Conservation (phyloP, 2,329 filamentous ascomycete species). For the Fusarium acutatum region DNA sequence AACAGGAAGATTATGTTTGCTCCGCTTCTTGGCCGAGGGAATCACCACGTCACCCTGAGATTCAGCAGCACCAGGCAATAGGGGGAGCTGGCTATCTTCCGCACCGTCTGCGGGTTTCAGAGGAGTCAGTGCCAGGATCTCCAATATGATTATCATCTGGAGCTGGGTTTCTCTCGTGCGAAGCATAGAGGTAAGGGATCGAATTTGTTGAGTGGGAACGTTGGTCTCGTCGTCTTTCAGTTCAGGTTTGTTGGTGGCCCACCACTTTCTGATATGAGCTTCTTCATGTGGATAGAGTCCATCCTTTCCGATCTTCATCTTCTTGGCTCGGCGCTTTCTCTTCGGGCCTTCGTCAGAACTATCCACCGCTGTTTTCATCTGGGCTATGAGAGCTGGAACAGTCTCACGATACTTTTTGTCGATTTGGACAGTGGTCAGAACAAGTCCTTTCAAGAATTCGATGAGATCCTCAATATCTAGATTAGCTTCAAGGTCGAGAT, state of each 20-base stretch:
- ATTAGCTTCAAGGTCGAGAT: conserved; percentile 67
- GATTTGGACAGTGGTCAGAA: conserved; percentile 72
- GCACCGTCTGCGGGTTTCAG: conserved; percentile 52
- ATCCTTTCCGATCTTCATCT: conserved; percentile 72
- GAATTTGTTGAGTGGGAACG: conserved; percentile 62
- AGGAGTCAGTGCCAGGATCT: conserved; percentile 76
- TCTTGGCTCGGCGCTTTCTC: conserved; percentile 66
- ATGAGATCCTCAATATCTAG: conserved; percentile 71
- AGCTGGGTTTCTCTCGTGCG: conserved; percentile 81
- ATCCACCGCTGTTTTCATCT: conserved; percentile 65
- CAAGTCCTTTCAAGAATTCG: conserved; percentile 72
- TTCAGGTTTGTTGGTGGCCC: conserved; percentile 66
- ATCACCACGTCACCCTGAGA: conserved; percentile 43
- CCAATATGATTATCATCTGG: conserved; percentile 81
- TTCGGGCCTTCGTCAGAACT: conserved; percentile 58
- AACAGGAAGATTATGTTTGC: conserved; percentile 69
- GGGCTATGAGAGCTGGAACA: conserved; percentile 67
- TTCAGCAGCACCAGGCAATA: conserved; percentile 50
- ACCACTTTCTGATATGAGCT: conserved; percentile 73
- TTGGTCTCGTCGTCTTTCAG: conserved; percentile 58
- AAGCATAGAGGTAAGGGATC: conserved; percentile 70
- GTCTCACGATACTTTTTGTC: conserved; percentile 84
- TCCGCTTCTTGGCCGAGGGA: conserved; percentile 60
- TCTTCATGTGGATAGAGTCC: conserved; percentile 75
- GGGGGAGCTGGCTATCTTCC: conserved; percentile 58